Base-by-base conservation (phyloP, 305 asterid species). In the Fraxinus paxiana region DNA sequence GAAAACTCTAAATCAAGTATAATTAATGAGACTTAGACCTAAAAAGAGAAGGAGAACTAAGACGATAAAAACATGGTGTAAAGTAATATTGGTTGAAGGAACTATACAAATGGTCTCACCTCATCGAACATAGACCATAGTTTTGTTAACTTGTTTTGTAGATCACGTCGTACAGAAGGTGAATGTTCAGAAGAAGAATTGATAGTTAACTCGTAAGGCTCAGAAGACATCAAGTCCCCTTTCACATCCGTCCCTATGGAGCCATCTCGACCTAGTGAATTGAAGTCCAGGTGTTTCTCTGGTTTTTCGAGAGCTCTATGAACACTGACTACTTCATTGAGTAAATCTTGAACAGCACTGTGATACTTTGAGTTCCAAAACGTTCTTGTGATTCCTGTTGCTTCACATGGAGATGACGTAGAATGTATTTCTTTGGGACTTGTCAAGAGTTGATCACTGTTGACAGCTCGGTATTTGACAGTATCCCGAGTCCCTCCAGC, bases 51-150 rank as follows among this genome's bases (percentile, higher is more conserved):
- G 46, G 56, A 46, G 56, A 46, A 46, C 56, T 3, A 15, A 46
- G 59, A 46, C 59, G 59, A 46, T 46, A 46, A 46, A 38, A 41
- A 41, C 48, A 41, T 10, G 48, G 48, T 41, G 48, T 41, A 41
- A 41, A 41, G 48, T 41, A 41, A 41, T 46, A 15, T 46, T 15
- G 15, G 18, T 46, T 46, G 63, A 54, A 17, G 41, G 17, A 5
- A 79, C 38, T 69, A 4, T 15, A 0, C 0, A 63, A 46, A 22
- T 43, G 51, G 13, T 37, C 77, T 75, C 80, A 92, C 96, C 96
- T 91, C 96, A 41, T 93, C 91, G 74, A 90, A 86, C 91, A 92
- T 84, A 35, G 91, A 81, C 51, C 88, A 83, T 33, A 91, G 91
- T 59, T 89, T 87, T 6, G 88, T 83, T 86, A 87, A 78, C 86